phyloP scores from a whole-genome alignment of 352 stramenopile species.

The Phytophthora ohioensis region DNA sequence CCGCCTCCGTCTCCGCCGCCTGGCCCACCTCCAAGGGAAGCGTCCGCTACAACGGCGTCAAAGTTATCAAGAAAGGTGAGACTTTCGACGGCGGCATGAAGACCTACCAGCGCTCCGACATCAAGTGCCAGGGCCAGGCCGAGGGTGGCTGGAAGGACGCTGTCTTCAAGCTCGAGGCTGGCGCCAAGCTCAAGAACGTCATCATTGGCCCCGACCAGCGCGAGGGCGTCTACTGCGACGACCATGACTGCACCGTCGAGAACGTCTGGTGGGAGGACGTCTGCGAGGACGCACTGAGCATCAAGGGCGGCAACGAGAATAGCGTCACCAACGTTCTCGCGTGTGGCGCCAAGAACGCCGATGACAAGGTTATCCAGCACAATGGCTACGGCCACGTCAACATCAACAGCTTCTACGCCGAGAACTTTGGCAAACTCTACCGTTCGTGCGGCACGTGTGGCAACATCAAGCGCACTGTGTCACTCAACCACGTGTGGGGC shows the following conservation, averaged over 20 bases:
- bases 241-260: conserved; percentile 38
- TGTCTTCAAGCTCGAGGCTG: conserved; percentile 45
- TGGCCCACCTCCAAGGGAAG: conserved; percentile 42
- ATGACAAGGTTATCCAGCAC: conserved; percentile 61
- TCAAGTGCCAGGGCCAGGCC: conserved; percentile 35
- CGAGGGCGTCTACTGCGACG: conserved; percentile 46
- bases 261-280: conserved; percentile 49
- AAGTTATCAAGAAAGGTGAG: conserved; percentile 47
- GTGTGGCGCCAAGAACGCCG: conserved; percentile 32
- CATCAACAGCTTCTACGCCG: conserved; percentile 24
- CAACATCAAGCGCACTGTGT: conserved; percentile 44
- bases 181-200: conserved; percentile 51
- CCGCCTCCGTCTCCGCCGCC: conserved; percentile 18
- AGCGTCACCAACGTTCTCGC: conserved; percentile 47
- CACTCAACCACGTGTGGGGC: conserved; percentile 46
- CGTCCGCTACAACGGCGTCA: conserved; percentile 41
- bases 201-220: conserved; percentile 49
- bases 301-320: conserved; percentile 48
- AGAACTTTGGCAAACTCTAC: conserved; percentile 38
- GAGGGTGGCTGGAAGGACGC: conserved; percentile 36
- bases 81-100: conserved; percentile 46
- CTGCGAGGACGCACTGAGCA: conserved; percentile 48
- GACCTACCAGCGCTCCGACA: conserved; percentile 53
- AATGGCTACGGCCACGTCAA: conserved; percentile 14
- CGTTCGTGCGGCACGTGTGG: conserved; percentile 4